Evolutionary conservation across 106 monocot species (phyloP).

Genomic region (Allium sativum): DNA sequence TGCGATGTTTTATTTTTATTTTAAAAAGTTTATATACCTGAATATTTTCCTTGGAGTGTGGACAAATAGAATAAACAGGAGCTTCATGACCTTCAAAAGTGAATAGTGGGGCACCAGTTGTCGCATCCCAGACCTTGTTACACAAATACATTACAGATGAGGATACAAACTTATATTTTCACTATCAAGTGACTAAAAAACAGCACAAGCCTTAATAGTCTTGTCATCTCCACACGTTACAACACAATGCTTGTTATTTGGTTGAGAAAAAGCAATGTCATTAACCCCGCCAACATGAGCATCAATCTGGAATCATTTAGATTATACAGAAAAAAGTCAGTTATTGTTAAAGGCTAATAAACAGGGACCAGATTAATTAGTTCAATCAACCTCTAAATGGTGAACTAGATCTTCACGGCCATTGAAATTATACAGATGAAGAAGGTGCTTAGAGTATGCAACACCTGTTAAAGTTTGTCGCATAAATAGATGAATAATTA

Average conservation of each 20-base stretch:
- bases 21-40: slow-evolving; percentile 19
- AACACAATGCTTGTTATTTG: slow-evolving; percentile 31
- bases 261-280: slow-evolving; percentile 69
- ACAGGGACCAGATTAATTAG: background rate
- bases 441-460: slow-evolving; percentile 51
- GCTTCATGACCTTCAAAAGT: slow-evolving; percentile 43
- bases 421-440: slow-evolving; percentile 41
- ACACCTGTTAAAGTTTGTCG: slow-evolving; percentile 13
- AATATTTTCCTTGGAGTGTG: slow-evolving; percentile 34
- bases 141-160: no score
- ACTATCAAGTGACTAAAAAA: background rate
- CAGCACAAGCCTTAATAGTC: slow-evolving; percentile 43
- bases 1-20: background rate
- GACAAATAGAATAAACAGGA: slow-evolving; percentile 45
- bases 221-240: slow-evolving; percentile 85
- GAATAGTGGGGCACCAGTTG: slow-evolving; percentile 13
- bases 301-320: slow-evolving; percentile 41
- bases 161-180: no score
- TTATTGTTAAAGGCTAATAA: background rate
- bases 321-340: slow-evolving; percentile 3
- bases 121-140: slow-evolving; percentile 43
- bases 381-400: slow-evolving; percentile 32
- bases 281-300: slow-evolving; percentile 84
- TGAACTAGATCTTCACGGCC: slow-evolving; percentile 26
- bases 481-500: background rate